Conservation (phyloP, 2,329 filamentous ascomycete genomes). For the Microcyclospora pomicola region DNA sequence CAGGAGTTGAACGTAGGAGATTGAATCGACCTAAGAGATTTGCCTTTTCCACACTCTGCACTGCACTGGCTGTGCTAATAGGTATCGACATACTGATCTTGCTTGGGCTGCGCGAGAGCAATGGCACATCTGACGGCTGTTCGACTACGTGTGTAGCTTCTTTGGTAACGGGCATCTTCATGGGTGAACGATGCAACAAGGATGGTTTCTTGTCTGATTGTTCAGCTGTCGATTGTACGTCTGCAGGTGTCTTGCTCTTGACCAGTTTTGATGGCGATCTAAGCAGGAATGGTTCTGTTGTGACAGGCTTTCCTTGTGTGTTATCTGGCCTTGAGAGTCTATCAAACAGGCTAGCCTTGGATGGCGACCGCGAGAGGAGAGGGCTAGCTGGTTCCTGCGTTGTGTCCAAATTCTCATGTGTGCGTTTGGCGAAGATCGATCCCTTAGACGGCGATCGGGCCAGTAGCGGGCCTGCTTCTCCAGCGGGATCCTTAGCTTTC, state of each 20-base stretch:
- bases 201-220: constrained; percentile 4
- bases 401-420: not conserved
- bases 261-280: not conserved
- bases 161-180: constrained; percentile 15
- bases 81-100: constrained; percentile 7
- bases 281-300: not conserved
- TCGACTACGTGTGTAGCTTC: constrained; percentile 7
- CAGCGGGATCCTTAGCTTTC: constrained; percentile 2
- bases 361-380: constrained; percentile 17
- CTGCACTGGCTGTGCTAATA: not conserved
- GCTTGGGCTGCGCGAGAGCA: constrained; percentile 22
- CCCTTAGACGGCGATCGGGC: constrained; percentile 7
- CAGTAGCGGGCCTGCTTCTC: constrained; percentile 1
- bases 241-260: no score
- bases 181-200: constrained; percentile 16
- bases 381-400: constrained; percentile 8
- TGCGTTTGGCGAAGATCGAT: not conserved
- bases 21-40: constrained; percentile 30
- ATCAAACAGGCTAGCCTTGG: constrained; percentile 14
- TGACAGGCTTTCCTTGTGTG: no score
- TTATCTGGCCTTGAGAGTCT: not conserved
- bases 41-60: constrained; percentile 3
- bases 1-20: constrained; percentile 37
- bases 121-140: constrained; percentile 10
- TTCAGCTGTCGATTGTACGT: no score